Evolutionary conservation across 1,284 basidiomycete species (phyloP), one percentile per base, ranked within the genome.

Genomic region (Psilocybe mexicana): DNA sequence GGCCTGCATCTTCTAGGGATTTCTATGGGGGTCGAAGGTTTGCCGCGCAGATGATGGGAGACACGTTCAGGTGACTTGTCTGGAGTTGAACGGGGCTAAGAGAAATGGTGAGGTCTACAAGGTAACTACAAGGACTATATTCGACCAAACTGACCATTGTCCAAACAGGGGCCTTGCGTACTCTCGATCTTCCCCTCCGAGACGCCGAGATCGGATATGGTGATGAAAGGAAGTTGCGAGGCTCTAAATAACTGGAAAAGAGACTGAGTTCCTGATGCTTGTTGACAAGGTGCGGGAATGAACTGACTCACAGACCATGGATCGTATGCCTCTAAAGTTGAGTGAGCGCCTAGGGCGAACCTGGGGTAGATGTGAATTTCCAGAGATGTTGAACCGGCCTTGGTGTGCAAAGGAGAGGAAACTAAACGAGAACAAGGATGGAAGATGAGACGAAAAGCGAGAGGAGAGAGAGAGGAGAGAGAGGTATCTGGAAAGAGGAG

Each of bases 11-110:
- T 60, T 52, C 49, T 55, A 14, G 76, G 76, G 55, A 78, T 77
- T 55, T 73, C 71, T 63, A 78, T 77, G 48, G 76, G 76, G 24
- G 66, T 69, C 23, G 76, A 71, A 44, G 70, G 65, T 57, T 68
- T 67, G 46, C 48, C 64, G 36, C 61, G 65, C 43, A 59, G 55
- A 52, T 63, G 63, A 44, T 59, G 54, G 25, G 62, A 60, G 46
- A 56, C 54, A 35, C 57, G 60, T 56, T 63, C 63, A 46, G 63
- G 63, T 12, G 55, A 51, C 30, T 38, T 54, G 44, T 60, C 58
- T 5, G 44, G 54, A 30, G 46, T 54, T 24, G 52, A 46, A 52
- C 55, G 61, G 55, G 62, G 59, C 64, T 65, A 48, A 26, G 24
- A 10, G 25, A 48, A 50, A 33, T 10, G 46, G 10, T n/a, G 52